A percentile compares a stretch with the other conserved stretches of the same genome.
Conservation (phyloP, 768 basidiomycete species). For the Pleurotus giganteus region DNA sequence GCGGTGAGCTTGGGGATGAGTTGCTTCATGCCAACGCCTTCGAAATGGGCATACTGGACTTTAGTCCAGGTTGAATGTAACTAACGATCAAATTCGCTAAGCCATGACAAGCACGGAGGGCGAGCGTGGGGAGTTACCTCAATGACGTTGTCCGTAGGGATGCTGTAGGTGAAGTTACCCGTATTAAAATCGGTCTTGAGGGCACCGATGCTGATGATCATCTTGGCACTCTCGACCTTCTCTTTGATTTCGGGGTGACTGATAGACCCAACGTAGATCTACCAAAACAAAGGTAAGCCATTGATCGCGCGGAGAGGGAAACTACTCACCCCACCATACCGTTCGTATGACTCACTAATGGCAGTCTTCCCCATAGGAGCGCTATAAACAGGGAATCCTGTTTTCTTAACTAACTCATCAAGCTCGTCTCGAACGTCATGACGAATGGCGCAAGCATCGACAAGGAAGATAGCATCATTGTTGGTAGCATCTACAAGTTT, state of each 20-base stretch:
- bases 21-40: slow-evolving; percentile 71
- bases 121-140: no score
- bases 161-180: slow-evolving; percentile 79
- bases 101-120: no score
- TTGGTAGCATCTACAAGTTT: slow-evolving; percentile 58
- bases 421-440: slow-evolving; percentile 66
- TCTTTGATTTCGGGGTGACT: slow-evolving; percentile 65
- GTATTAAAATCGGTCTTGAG: slow-evolving; percentile 85
- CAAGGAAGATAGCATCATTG: slow-evolving; percentile 71
- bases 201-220: slow-evolving; percentile 72
- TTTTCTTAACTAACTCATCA: slow-evolving; percentile 58
- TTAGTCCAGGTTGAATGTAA: slow-evolving; percentile 73
- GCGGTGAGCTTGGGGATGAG: slow-evolving; percentile 72
- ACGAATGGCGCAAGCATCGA: slow-evolving; percentile 79
- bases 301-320: background rate
- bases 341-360: slow-evolving; percentile 64
- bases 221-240: slow-evolving; percentile 69
- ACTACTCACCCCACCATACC: slow-evolving; percentile 75
- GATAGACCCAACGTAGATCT: slow-evolving; percentile 79
- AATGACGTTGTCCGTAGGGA: slow-evolving; percentile 54
- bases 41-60: slow-evolving; percentile 62
- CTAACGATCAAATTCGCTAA: no score
- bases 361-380: slow-evolving; percentile 83
- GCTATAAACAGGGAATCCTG: slow-evolving; percentile 71
- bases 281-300: background rate